These are phyloP conservation scores for Globisporangium nagaii DNA, from an alignment of 352 stramenopile genomes.

Conservation along the genomic window DNA sequence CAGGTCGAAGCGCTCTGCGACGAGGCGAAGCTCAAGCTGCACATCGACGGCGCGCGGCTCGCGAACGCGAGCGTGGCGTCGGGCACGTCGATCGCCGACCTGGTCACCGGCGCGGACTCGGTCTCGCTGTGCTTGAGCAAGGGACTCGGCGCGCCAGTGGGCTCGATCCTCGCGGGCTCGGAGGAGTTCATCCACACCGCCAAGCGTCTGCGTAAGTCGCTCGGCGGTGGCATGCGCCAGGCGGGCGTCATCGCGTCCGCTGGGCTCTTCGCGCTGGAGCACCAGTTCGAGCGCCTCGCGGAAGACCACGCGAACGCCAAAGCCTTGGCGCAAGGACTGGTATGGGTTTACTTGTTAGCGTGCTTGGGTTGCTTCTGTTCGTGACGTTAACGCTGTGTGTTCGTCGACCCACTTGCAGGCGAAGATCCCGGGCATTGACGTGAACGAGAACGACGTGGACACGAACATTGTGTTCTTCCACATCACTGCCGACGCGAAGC, in stretches of 20 bases:
- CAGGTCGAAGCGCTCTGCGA: slow-evolving; percentile 65
- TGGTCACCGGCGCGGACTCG: slow-evolving; percentile 86
- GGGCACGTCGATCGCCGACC: slow-evolving; percentile 50
- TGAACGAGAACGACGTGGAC: slow-evolving; percentile 61
- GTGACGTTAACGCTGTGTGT: neutral
- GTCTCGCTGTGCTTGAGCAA: slow-evolving; percentile 96
- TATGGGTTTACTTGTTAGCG: neutral
- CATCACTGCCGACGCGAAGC: slow-evolving; percentile 46
- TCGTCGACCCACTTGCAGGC: slow-evolving; percentile 11
- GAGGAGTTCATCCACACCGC: slow-evolving; percentile 87
- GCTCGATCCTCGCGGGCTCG: slow-evolving; percentile 91
- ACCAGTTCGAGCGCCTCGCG: slow-evolving; percentile 79
- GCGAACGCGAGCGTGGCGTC: slow-evolving; percentile 93
- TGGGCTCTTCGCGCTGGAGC: slow-evolving; percentile 87
- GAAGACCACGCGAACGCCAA: slow-evolving; percentile 83
- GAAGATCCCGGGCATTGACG: slow-evolving; percentile 52
- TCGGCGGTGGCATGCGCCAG: slow-evolving; percentile 97
- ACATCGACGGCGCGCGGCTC: slow-evolving; percentile 95
- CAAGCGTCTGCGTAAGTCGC: slow-evolving; percentile 91
- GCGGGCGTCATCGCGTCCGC: slow-evolving; percentile 91
- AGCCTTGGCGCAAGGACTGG: slow-evolving; percentile 56
- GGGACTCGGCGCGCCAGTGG: slow-evolving; percentile 92
- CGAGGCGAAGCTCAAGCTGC: slow-evolving; percentile 82
- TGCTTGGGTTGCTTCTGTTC: neutral
- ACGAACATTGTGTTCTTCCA: slow-evolving; percentile 90